A percentile compares a stretch with the other conserved stretches of the same genome.
These are phyloP conservation scores for Sarcodon aspratus DNA, from an alignment of 768 basidiomycete genomes.

Conservation along the genomic window DNA sequence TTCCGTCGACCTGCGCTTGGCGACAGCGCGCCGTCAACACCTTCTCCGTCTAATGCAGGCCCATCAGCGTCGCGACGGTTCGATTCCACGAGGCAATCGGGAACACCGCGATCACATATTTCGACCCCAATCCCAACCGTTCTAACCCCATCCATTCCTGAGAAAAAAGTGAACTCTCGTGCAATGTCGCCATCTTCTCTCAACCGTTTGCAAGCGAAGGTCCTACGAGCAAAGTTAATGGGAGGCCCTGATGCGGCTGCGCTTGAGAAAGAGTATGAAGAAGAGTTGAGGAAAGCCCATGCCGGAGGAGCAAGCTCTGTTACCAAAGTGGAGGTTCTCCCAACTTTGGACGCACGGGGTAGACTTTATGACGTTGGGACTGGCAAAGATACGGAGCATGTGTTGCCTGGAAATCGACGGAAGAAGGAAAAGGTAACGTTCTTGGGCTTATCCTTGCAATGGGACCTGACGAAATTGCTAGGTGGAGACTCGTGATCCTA, in stretches of 20 bases:
- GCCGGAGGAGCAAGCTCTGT: constrained; percentile 27
- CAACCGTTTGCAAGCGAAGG: constrained; percentile 88
- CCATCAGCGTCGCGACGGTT: constrained; percentile 33
- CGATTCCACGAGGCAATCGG: constrained; percentile 49
- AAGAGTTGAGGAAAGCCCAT: constrained; percentile 37
- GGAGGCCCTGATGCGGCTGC: constrained; percentile 62
- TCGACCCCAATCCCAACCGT: constrained; percentile 87
- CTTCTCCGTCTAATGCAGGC: constrained; percentile 23
- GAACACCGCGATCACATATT: constrained; percentile 38
- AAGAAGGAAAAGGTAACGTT: constrained; percentile 58
- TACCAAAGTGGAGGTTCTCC: constrained; percentile 72
- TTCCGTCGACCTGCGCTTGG: constrained; percentile 71
- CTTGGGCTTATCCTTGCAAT: constrained; percentile 1
- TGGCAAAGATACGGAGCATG: constrained; percentile 45
- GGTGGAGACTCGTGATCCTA: constrained; percentile 84
- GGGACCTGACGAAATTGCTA: constrained; percentile 14
- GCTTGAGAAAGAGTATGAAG: constrained; percentile 82
- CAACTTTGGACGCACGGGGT: constrained; percentile 78
- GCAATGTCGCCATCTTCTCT: constrained; percentile 67
- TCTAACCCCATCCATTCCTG: constrained; percentile 53
- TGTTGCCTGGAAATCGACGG: constrained; percentile 56
- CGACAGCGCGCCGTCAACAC: constrained; percentile 47
- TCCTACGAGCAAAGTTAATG: constrained; percentile 85
- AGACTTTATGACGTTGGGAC: constrained; percentile 85
- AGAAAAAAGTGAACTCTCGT: constrained; percentile 22